These are phyloP conservation scores for Sugiyamaella valdiviana DNA, from an alignment of 805 yeast genomes.

Conservation along the genomic window DNA sequence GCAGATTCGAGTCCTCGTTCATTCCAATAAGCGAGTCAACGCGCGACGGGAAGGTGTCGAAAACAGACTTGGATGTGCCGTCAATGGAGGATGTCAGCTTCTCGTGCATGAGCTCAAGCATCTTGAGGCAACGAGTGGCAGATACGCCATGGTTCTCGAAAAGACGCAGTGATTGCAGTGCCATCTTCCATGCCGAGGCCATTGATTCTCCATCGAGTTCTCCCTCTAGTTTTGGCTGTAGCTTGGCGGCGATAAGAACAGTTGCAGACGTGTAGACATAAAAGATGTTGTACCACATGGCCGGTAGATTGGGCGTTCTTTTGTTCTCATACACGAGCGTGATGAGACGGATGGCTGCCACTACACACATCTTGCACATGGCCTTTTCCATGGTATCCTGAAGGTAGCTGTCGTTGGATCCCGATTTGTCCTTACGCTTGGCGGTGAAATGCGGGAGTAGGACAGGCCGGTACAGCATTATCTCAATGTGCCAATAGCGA, in stretches of 20 bases:
- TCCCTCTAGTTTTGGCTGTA: slow-evolving; percentile 18
- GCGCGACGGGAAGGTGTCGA: slow-evolving; percentile 8
- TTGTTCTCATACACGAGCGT: slow-evolving; percentile 11
- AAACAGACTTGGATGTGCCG: slow-evolving; percentile 5
- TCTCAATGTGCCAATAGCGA: slow-evolving; percentile 11
- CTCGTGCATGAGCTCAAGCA: slow-evolving; percentile 12
- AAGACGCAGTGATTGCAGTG: slow-evolving; percentile 7
- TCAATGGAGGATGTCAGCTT: slow-evolving; percentile 5
- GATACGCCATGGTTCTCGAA: slow-evolving; percentile 5
- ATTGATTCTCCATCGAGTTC: slow-evolving; percentile 13
- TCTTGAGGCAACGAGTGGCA: slow-evolving; percentile 12
- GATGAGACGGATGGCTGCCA: slow-evolving; percentile 16
- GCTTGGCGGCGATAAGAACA: slow-evolving; percentile 24
- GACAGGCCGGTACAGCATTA: slow-evolving; percentile 14
- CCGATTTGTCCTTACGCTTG: not conserved
- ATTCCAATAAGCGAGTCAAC: slow-evolving; percentile 2
- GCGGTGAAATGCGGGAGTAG: slow-evolving; percentile 11
- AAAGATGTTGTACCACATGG: slow-evolving; percentile 25
- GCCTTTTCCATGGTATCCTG: slow-evolving; percentile 10
- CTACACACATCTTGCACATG: slow-evolving; percentile 13
- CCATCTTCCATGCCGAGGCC: slow-evolving; percentile 12
- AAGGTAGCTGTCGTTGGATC: slow-evolving; percentile 5
- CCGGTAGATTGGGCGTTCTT: slow-evolving; percentile 17
- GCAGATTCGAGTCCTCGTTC: slow-evolving; percentile 1
- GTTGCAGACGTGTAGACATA: slow-evolving; percentile 25